Conservation (phyloP, 345 rosid species). For the Alliaria petiolata region DNA sequence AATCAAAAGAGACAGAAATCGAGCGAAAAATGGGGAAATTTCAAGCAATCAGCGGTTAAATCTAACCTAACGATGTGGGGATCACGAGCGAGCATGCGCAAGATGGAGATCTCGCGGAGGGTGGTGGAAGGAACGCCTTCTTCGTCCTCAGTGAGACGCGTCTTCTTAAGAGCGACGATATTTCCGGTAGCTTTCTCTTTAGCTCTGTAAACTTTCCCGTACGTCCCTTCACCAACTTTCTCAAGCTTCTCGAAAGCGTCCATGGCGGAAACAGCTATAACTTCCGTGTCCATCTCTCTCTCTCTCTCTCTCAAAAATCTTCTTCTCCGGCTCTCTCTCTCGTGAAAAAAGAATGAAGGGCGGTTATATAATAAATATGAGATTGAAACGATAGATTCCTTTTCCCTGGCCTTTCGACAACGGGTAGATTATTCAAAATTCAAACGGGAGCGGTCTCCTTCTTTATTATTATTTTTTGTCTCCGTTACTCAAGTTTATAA, state of each 20-base stretch:
- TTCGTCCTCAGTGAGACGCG: conserved; percentile 95
- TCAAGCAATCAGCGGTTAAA: background rate
- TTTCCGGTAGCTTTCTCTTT: conserved; percentile 89
- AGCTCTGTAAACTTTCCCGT: conserved; percentile 95
- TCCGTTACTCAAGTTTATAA: background rate
- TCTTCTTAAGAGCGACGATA: conserved; percentile 95
- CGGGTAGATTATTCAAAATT: conserved; percentile 25
- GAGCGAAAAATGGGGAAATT: background rate
- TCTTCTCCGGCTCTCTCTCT: background rate
- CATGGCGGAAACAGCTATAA: conserved; percentile 58
- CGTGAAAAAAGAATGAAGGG: background rate
- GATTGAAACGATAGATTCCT: background rate
- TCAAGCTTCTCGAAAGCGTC: conserved; percentile 93
- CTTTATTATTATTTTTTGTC: background rate
- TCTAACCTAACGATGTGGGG: conserved; percentile 77
- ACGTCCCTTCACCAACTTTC: conserved; percentile 98
- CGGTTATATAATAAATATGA: too few relatives aligned
- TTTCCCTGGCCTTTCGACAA: background rate
- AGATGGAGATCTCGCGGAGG: conserved; percentile 95
- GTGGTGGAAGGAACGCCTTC: conserved; percentile 99
- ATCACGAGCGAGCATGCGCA: conserved; percentile 96
- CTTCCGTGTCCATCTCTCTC: conserved; percentile 44
- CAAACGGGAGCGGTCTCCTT: conserved; percentile 16
- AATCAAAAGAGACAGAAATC: background rate
- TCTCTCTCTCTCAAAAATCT: conserved; percentile 5